These are phyloP conservation scores for Linnemannia schmuckeri DNA, from an alignment of 192 early-diverging fungal genomes.

Conservation along the genomic window DNA sequence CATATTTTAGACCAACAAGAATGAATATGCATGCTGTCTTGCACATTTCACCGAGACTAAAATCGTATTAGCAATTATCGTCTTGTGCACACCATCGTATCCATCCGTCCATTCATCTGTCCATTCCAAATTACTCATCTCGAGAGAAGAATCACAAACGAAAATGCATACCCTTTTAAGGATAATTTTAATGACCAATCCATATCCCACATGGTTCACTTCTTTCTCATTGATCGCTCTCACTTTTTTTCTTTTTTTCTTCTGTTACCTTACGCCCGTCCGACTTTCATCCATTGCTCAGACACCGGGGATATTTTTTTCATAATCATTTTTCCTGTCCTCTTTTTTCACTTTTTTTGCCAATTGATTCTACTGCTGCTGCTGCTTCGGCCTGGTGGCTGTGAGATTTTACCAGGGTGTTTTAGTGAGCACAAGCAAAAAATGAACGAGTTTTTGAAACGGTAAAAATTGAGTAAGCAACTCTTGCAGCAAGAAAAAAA, in stretches of 20 bases:
- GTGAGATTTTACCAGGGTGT: neutral
- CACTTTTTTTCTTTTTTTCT: neutral
- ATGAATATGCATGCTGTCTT: neutral
- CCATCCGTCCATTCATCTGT: too few relatives aligned
- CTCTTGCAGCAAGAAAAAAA: neutral
- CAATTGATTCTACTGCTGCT: neutral
- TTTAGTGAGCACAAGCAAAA: neutral
- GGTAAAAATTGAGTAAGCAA: constrained; percentile 2
- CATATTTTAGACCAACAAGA: neutral
- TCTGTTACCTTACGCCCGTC: too few relatives aligned
- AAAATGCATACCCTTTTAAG: neutral
- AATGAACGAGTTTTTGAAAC: neutral
- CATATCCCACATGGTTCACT: neutral
- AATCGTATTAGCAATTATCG: too few relatives aligned
- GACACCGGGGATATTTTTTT: neutral
- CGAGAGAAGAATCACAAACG: too few relatives aligned
- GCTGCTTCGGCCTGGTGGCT: neutral
- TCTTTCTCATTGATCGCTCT: neutral
- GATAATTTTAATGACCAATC: neutral
- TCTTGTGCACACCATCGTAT: too few relatives aligned
- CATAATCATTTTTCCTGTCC: neutral
- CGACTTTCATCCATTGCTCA: too few relatives aligned
- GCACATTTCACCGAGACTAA: too few relatives aligned
- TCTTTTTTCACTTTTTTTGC: neutral
- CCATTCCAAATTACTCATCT: too few relatives aligned